Evolutionary conservation across 257 asterid genomes (phyloP).

Genomic region (Solanum virginianum): DNA sequence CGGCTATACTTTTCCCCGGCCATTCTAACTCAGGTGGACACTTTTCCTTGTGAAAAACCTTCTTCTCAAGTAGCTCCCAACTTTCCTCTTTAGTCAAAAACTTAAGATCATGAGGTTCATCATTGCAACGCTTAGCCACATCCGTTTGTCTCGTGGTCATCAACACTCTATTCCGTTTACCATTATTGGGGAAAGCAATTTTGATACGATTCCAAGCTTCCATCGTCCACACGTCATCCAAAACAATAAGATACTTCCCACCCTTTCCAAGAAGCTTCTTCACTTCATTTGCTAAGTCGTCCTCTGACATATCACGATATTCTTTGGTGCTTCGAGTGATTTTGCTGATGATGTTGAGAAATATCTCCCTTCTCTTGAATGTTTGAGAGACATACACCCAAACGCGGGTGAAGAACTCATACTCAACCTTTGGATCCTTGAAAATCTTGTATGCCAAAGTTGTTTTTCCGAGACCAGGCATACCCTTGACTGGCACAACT

Average conservation of each 20-base stretch:
- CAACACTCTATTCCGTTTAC: slow-evolving; percentile 27
- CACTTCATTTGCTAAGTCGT: not conserved
- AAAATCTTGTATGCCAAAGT: slow-evolving; percentile 27
- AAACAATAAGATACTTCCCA: not conserved
- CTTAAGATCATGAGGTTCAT: slow-evolving; percentile 21
- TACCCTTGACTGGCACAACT: slow-evolving; percentile 33
- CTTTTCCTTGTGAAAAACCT: slow-evolving; percentile 27
- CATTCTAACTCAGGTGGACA: slow-evolving; percentile 24
- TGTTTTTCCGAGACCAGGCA: slow-evolving; percentile 48
- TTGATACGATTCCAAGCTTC: slow-evolving; percentile 8
- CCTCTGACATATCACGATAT: not conserved
- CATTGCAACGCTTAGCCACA: slow-evolving; percentile 24
- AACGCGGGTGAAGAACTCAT: slow-evolving; percentile 24
- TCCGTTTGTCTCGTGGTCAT: slow-evolving; percentile 27
- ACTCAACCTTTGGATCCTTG: slow-evolving; percentile 10
- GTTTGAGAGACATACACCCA: slow-evolving; percentile 35
- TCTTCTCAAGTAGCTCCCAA: slow-evolving; percentile 30
- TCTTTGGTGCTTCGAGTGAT: slow-evolving; percentile 13
- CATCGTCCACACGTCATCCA: slow-evolving; percentile 1
- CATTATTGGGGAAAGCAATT: slow-evolving; percentile 32
- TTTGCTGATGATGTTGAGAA: slow-evolving; percentile 21
- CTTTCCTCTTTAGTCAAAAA: slow-evolving; percentile 25
- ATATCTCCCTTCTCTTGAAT: slow-evolving; percentile 17
- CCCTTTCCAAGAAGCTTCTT: not conserved
- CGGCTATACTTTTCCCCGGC: slow-evolving; percentile 29